phyloP scores from a whole-genome alignment of 768 basidiomycete genomes.

The Ramaria rubella region DNA sequence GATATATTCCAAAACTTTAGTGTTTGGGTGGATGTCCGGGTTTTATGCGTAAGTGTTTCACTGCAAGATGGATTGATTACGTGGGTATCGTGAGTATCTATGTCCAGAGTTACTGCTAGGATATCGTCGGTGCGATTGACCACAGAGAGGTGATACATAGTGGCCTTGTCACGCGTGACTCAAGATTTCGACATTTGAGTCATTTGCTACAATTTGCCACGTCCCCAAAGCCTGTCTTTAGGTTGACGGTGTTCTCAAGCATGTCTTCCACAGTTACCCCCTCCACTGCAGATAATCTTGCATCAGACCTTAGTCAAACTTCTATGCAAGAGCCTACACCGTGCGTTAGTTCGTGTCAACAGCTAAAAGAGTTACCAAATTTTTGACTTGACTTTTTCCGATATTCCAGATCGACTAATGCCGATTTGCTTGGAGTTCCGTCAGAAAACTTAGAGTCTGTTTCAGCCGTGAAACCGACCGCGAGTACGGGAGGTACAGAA shows the following conservation, averaged over 20 bases:
- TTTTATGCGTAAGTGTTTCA: background rate
- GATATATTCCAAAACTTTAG: background rate
- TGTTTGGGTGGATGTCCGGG: background rate
- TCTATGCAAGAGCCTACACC: no score
- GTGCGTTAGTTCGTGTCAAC: background rate
- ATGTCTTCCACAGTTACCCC: background rate
- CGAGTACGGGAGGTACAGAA: conserved; percentile 30
- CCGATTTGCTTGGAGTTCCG: background rate
- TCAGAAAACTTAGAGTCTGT: background rate
- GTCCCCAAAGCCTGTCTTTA: no score
- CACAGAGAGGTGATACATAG: conserved; percentile 5
- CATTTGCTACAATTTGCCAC: no score
- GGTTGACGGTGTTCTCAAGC: no score
- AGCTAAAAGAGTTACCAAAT: background rate
- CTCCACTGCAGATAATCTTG: background rate
- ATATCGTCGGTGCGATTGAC: conserved; percentile 3
- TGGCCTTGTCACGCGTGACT: background rate
- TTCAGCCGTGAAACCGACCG: conserved; percentile 25
- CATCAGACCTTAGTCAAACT: background rate
- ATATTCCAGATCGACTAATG: no score
- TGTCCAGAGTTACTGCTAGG: background rate
- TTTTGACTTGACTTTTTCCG: no score
- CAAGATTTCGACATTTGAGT: no score
- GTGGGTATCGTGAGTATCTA: background rate
- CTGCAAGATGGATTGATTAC: background rate